Evolutionary conservation across 441 rosid species (phyloP).

Genomic region (Raphanus hybrid): DNA sequence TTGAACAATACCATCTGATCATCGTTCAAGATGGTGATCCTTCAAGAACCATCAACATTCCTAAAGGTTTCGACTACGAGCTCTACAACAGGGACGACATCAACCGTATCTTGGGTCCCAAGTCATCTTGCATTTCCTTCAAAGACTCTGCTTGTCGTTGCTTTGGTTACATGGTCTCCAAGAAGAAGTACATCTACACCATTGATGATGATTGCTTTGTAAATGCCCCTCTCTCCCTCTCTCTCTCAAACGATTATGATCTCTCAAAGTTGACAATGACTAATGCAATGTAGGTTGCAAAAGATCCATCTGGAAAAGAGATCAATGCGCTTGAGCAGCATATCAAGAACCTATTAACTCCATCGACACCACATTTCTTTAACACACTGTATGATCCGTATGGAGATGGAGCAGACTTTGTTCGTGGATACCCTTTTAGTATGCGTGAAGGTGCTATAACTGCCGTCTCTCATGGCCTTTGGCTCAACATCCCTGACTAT

Average conservation of each 20-base stretch:
- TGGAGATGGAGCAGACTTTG: conserved; percentile 65
- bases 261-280: background rate
- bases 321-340: conserved; percentile 70
- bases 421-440: conserved; percentile 68
- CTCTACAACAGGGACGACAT: conserved; percentile 63
- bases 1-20: conserved; percentile 60
- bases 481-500: conserved; percentile 74
- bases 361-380: conserved; percentile 61
- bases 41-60: conserved; percentile 54
- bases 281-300: conserved; percentile 44
- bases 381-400: conserved; percentile 68
- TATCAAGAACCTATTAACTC: conserved; percentile 55
- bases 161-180: conserved; percentile 58
- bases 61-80: conserved; percentile 61
- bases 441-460: conserved; percentile 57
- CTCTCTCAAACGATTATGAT: background rate
- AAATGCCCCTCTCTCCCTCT: conserved; percentile 23
- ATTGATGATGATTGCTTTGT: conserved; percentile 71
- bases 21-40: conserved; percentile 72
- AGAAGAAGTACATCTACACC: conserved; percentile 52
- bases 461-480: conserved; percentile 65
- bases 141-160: conserved; percentile 72
- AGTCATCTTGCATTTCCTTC: conserved; percentile 67
- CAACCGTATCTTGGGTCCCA: conserved; percentile 60
- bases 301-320: conserved; percentile 58